Evolutionary conservation across 164 flowering plant genomes (phyloP).

Genomic region (Aristolochia californica): DNA sequence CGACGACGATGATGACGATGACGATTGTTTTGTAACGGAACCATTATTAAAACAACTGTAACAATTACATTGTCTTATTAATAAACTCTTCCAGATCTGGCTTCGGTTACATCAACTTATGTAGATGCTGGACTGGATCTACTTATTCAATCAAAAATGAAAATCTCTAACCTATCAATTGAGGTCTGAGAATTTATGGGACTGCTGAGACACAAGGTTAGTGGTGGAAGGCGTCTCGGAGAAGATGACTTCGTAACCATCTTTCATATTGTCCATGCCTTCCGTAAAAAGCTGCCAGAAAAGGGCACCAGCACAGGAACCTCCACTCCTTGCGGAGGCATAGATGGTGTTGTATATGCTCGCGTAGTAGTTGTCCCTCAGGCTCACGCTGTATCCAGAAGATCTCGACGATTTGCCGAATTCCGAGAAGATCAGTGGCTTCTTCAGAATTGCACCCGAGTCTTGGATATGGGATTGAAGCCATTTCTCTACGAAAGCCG

Average conservation of each 20-base stretch:
- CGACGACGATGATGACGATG: too few relatives aligned
- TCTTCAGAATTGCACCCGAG: slow-evolving; percentile 20
- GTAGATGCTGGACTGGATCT: too few relatives aligned
- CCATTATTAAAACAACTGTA: too few relatives aligned
- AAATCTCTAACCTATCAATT: too few relatives aligned
- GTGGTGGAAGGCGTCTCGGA: slow-evolving; percentile 37
- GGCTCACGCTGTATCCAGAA: slow-evolving; percentile 23
- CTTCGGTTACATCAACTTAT: too few relatives aligned
- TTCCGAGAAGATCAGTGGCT: slow-evolving; percentile 35
- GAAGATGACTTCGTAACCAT: slow-evolving; percentile 41
- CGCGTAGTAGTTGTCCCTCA: slow-evolving; percentile 25
- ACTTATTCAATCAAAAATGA: too few relatives aligned
- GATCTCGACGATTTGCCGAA: slow-evolving; percentile 37
- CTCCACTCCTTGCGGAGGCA: slow-evolving; percentile 22
- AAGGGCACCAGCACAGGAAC: slow-evolving; percentile 31
- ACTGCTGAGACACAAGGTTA: slow-evolving; percentile 30
- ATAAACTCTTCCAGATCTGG: too few relatives aligned
- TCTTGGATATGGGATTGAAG: slow-evolving; percentile 33
- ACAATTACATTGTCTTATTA: too few relatives aligned
- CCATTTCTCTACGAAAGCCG: slow-evolving; percentile 25
- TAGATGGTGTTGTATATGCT: slow-evolving; percentile 21
- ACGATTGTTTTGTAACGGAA: too few relatives aligned
- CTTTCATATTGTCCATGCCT: slow-evolving; percentile 26
- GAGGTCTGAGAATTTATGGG: slow-evolving; percentile 20
- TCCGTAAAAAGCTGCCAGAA: slow-evolving; percentile 40